A percentile compares a stretch with the other conserved stretches of the same genome.
Conservation (phyloP, 75 land plant species). For the Sequoia sempervirens region DNA sequence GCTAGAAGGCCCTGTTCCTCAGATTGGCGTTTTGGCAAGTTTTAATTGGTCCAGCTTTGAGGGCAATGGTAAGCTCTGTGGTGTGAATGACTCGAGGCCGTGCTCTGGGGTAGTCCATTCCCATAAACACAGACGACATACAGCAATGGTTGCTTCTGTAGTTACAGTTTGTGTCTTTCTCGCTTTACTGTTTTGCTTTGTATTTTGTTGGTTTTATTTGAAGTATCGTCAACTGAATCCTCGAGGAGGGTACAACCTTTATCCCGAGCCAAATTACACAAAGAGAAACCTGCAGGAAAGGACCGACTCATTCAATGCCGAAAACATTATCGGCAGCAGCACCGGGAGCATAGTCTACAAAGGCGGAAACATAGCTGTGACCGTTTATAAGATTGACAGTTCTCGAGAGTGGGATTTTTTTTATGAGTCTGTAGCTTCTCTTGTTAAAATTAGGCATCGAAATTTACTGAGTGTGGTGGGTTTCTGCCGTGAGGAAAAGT, state of each 20-base stretch:
- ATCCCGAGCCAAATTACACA: too few species aligned
- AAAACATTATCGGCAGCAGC: slow-evolving; percentile 17
- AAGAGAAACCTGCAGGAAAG: not conserved
- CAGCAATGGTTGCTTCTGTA: not conserved
- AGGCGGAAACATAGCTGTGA: not conserved
- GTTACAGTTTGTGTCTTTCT: not conserved
- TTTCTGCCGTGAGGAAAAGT: slow-evolving; percentile 20
- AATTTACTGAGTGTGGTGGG: slow-evolving; percentile 22
- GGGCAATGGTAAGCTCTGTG: slow-evolving; percentile 14
- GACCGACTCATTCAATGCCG: slow-evolving; percentile 8
- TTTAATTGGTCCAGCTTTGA: slow-evolving; percentile 7
- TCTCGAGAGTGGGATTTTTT: not conserved
- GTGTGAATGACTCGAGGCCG: not conserved
- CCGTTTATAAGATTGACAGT: not conserved
- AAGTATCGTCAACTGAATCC: too few species aligned
- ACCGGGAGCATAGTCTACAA: slow-evolving; percentile 13
- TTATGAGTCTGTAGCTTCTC: slow-evolving; percentile 8
- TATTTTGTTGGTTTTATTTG: not conserved
- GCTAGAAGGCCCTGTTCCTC: slow-evolving; percentile 15
- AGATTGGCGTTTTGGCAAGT: not conserved
- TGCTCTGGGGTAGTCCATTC: not conserved
- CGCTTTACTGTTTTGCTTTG: not conserved
- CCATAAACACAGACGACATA: not conserved
- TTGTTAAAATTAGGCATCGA: slow-evolving; percentile 13
- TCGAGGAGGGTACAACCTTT: too few species aligned